These are phyloP conservation scores for Marsdenia floribunda DNA, from an alignment of 257 asterid genomes.

Conservation along the genomic window DNA sequence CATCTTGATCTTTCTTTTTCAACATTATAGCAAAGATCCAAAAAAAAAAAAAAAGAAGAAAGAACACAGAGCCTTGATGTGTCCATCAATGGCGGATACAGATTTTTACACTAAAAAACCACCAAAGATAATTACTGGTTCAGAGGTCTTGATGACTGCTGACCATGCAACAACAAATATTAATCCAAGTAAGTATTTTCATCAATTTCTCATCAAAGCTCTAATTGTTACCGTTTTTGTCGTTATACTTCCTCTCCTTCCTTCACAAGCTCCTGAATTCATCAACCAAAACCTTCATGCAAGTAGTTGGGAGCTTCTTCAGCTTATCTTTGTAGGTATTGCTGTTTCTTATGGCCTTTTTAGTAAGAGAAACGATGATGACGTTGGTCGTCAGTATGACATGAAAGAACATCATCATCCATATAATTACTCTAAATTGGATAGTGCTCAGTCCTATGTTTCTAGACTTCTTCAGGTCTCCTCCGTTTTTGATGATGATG, in stretches of 20 bases:
- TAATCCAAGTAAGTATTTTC: constrained; percentile 36
- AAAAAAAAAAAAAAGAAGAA: no score
- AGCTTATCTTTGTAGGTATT: constrained; percentile 82
- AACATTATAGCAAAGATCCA: constrained; percentile 25
- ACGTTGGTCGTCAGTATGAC: constrained; percentile 7
- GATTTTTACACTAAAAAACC: constrained; percentile 28
- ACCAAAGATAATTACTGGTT: constrained; percentile 8
- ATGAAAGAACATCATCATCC: constrained; percentile 33
- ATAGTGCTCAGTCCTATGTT: constrained; percentile 60
- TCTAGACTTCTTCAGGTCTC: constrained; percentile 73
- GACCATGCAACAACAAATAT: constrained; percentile 27
- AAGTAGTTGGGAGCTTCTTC: constrained; percentile 84
- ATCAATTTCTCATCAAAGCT: constrained; percentile 54
- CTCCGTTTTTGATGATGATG: constrained; percentile 88
- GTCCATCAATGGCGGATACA: constrained; percentile 54
- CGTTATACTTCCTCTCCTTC: constrained; percentile 55
- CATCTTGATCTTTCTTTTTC: constrained; percentile 25
- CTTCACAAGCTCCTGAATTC: constrained; percentile 66
- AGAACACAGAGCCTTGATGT: constrained; percentile 2
- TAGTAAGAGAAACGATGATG: constrained; percentile 67
- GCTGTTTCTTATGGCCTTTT: constrained; percentile 93
- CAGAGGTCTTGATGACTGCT: constrained; percentile 9
- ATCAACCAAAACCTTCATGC: constrained; percentile 55
- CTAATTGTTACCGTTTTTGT: constrained; percentile 43
- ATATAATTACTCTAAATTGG: constrained; percentile 20